Base-by-base conservation (phyloP, 2,329 filamentous ascomycete genomes). In the Cladosporium phlei region DNA sequence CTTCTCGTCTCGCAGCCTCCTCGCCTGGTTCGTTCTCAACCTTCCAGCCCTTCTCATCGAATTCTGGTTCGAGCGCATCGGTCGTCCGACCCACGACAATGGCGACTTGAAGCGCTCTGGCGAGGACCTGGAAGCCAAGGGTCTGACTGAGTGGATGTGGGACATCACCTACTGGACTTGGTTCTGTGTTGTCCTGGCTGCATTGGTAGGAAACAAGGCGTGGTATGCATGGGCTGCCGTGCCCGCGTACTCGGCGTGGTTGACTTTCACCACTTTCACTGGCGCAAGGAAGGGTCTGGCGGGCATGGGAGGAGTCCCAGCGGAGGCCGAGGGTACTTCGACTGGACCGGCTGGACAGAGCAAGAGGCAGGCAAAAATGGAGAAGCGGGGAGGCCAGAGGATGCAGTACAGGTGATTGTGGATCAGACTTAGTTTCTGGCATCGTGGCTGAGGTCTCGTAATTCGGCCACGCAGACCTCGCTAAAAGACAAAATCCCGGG, bases 61-160 rank as follows among this genome's bases (percentile, higher is more conserved):
- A 66, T 85, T 87, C 62, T 83, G 88, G 59, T 83, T 98, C 52
- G 93, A 98, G 68, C 78, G 78, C 37, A 81, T 89, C 6, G 88
- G 87, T 10, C 86, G 91, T 8, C 93, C 93, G 19, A 82, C 74
- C 51, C 86, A 83, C 63, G 79, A 82, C 55, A 47, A 48, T 44
- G 67, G 66, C 49, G 75, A 83, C n/a, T 74, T 97, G 52, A 82
- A 80, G 64, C 80, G 77, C 24, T 74, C 87, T 1, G 91, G 93
- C 33, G 90, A 97, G 65, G 93, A 98, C 66, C 79, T 98, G 42
- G 82, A 86, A 44, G 87, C 88, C 8, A 78, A 84, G 25, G 93
- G 93, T 4, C 71, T 98, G 72, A 97, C 91, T 9, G 93, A 96
- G 70, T 97, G 94, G 74, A 88, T 97, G 85, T 98, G 95, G 78